Base-by-base conservation (phyloP, 2,329 filamentous ascomycete genomes). In the Alternaria alternata region DNA sequence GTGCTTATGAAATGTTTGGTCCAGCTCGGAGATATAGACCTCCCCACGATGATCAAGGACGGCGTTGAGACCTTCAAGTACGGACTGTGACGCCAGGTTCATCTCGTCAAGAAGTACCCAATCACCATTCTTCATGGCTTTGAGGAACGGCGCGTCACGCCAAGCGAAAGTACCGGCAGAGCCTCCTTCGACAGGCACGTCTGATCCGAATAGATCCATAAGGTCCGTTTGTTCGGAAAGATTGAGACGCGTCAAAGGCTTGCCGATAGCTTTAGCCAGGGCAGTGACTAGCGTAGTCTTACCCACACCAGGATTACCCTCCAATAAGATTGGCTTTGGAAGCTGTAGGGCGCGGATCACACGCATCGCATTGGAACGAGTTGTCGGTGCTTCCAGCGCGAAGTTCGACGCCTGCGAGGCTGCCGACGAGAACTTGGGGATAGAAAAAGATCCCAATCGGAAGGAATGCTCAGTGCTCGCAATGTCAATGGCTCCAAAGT, bases 51-150 rank as follows among this genome's bases (percentile, higher is more conserved):
- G 96, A 78, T 99, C 95, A 30, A 99, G 85, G 81, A 95, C 98
- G 22, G 95, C 94, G 69, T 99, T 99, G 32, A 99, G 83, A 64
- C 95, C 96, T 81, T 99, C 95, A 1, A 99, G 86, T 2, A 99
- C 94, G 5, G 94, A 96, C 76, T 99, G 95, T 0, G 94, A 98
- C 1, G 96, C 95, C 64, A 99, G 81, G 72, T 99, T 99, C 95
- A 99, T 99, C 82, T 99, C 95, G 73, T 99, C 95, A 0, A 99
- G 85, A 28, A 99, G 83, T 11, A 99, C 95, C 95, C 95, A 99
- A 69, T 96, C 92, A 28, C 95, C 95, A 59, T 88, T 91, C 75
- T 98, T 95, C 94, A 99, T 98, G 0, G 95, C 95, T 75, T 93
- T 91, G 20, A 99, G 82, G 75, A 99, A 98, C 1, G 95, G 94